These are phyloP conservation scores for Gossypium trilobum DNA, from an alignment of 441 rosid species.

Conservation along the genomic window DNA sequence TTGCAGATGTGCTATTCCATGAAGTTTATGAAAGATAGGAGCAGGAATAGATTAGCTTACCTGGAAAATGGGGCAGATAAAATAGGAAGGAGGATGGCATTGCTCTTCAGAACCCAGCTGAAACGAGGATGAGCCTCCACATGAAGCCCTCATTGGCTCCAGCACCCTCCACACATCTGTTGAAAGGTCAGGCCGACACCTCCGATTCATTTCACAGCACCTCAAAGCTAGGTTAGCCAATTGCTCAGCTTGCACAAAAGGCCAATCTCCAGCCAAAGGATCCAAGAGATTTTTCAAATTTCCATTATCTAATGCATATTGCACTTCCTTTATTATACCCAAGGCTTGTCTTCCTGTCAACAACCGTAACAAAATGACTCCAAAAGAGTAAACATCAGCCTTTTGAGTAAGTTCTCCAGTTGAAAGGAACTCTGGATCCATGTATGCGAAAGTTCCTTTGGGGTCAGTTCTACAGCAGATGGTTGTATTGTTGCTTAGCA, in stretches of 20 bases:
- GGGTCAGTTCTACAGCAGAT: slow-evolving; percentile 44
- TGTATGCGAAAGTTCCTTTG: slow-evolving; percentile 61
- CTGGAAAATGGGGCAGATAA: slow-evolving; percentile 85
- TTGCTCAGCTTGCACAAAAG: slow-evolving; percentile 91
- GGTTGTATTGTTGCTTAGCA: slow-evolving; percentile 29
- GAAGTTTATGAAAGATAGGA: background rate
- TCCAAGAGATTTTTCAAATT: slow-evolving; percentile 54
- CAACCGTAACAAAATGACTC: slow-evolving; percentile 64
- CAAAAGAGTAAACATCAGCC: slow-evolving; percentile 89
- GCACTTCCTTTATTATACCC: slow-evolving; percentile 67
- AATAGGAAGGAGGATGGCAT: slow-evolving; percentile 65
- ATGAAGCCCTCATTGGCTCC: slow-evolving; percentile 90
- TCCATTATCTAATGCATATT: slow-evolving; percentile 51
- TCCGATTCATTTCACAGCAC: slow-evolving; percentile 68
- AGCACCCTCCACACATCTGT: slow-evolving; percentile 82
- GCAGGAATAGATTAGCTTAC: slow-evolving; percentile 28
- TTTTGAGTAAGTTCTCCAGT: slow-evolving; percentile 74
- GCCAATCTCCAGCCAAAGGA: slow-evolving; percentile 97
- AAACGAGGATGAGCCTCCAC: slow-evolving; percentile 54
- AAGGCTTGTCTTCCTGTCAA: slow-evolving; percentile 68
- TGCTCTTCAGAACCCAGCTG: slow-evolving; percentile 50
- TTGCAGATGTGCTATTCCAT: background rate
- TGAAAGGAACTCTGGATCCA: slow-evolving; percentile 77
- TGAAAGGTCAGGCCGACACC: slow-evolving; percentile 70
- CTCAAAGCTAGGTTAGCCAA: slow-evolving; percentile 71